Evolutionary conservation across 345 rosid species (phyloP).

Genomic region (Rhodamnia rubescens): DNA sequence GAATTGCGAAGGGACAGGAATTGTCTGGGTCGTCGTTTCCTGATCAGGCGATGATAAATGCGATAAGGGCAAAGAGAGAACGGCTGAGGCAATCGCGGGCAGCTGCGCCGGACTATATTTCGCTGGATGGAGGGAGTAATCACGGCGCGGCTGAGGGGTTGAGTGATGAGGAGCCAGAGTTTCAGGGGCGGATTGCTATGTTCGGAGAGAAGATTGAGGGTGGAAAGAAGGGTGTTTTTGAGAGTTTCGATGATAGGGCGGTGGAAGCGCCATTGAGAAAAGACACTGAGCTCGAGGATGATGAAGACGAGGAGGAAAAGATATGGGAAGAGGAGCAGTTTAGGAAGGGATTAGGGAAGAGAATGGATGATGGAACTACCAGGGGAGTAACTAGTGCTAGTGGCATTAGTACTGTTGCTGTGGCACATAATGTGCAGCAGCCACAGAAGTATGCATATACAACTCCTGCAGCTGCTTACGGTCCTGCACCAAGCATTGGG

Average conservation of each 20-base stretch:
- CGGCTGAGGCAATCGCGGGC: constrained; percentile 46
- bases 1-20: constrained; percentile 14
- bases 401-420: constrained; percentile 13
- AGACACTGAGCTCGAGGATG: constrained; percentile 5
- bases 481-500: constrained; percentile 13
- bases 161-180: constrained; percentile 80
- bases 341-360: constrained; percentile 80
- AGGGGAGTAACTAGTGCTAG: constrained; percentile 12
- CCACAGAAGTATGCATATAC: constrained; percentile 14
- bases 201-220: constrained; percentile 29
- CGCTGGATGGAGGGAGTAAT: constrained; percentile 47
- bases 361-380: constrained; percentile 55
- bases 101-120: constrained; percentile 64
- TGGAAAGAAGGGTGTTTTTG: constrained; percentile 59
- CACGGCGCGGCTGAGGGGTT: constrained; percentile 37
- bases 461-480: constrained; percentile 8
- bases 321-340: constrained; percentile 93
- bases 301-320: constrained; percentile 78
- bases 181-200: constrained; percentile 43
- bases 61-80: constrained; percentile 63
- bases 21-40: background rate
- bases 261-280: constrained; percentile 6
- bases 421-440: constrained; percentile 14
- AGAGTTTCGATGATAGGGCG: constrained; percentile 33
- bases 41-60: constrained; percentile 50